Base-by-base conservation (phyloP, 2,329 filamentous ascomycete species). In the Aspergillus pseudoterreus region DNA sequence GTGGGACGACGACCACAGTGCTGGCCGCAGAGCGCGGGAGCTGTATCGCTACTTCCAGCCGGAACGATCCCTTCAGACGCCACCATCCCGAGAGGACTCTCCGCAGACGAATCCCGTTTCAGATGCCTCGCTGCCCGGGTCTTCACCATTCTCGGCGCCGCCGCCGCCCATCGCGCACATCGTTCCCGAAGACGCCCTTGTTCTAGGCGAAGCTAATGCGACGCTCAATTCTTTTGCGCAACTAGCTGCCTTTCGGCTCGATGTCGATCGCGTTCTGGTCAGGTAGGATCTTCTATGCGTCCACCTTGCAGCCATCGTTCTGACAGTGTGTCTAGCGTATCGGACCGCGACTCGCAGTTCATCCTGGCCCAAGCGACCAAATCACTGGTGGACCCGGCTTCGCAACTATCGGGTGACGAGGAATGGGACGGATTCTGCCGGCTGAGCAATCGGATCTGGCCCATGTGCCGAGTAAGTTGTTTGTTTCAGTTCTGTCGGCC, bases 311-410 rank as follows among this genome's bases (percentile, higher is more conserved):
- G 33, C 50, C 44, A 49, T 43, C 27, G 11, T 41, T 11, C 36
- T 24, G 4, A 22, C 27, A 4, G 17, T 22, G 38, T 5, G 11
- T n/a, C 2, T 32, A 61, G 71, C 53, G 66, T 80, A 10, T 75
- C 81, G 49, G 78, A 79, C 55, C 69, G 71, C 19, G 68, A 75
- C 8, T 70, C 65, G 19, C 76, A 79, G 55, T 79, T 76, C 51
- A 74, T 80, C 24, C 62, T 81, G 14, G 76, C 76, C n/a, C 78
- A 81, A 59, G 73, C 76, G 14, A 78, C 76, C 3, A 68, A 51
- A 72, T 70, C 66, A 66, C 46, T 61, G 78, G 9, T 60, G 60
- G 22, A 52, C 57, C 4, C 53, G 63, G 3, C 39, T 27, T 65
- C 63, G 38, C 70, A 75, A 9, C 55, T 66, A 2, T 47, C 60